Percentiles rank a stretch among this genome's conserved stretches.
Evolutionary conservation across 2,329 filamentous ascomycete species (phyloP).

Genomic region (Biscogniauxia sp.): DNA sequence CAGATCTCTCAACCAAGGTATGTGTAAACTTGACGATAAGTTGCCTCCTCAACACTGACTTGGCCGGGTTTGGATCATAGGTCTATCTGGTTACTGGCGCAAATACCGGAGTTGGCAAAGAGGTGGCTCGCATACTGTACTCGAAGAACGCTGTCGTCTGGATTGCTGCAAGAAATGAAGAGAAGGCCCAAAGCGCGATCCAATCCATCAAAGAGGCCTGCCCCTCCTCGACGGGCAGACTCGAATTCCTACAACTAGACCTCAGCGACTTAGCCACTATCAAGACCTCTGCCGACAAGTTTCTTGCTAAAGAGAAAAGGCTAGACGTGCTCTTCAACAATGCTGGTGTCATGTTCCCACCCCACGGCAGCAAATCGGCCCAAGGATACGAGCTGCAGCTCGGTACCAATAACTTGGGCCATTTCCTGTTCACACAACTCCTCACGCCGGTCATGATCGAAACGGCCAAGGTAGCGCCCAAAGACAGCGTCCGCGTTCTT

Average conservation of each 20-base stretch:
- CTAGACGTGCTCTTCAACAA: conserved; percentile 41
- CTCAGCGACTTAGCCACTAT: conserved; percentile 23
- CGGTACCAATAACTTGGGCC: conserved; percentile 29
- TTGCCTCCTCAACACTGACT: too few species aligned
- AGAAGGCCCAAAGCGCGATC: conserved; percentile 22
- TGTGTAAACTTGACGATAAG: background rate
- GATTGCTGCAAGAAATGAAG: conserved; percentile 19
- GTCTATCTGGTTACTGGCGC: conserved; percentile 27
- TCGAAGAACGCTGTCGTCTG: conserved; percentile 26
- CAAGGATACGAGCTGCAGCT: conserved; percentile 34
- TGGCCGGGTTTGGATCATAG: conserved; percentile 2
- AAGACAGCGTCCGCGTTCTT: conserved; percentile 27
- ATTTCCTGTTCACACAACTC: conserved; percentile 31
- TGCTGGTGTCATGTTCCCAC: conserved; percentile 39
- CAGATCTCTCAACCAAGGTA: conserved; percentile 20
- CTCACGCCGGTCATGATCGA: conserved; percentile 25
- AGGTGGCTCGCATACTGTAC: conserved; percentile 21
- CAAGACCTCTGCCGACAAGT: conserved; percentile 17
- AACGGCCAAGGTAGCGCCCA: conserved; percentile 24
- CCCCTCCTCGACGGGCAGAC: conserved; percentile 20
- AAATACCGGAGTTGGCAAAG: conserved; percentile 26
- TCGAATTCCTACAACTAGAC: conserved; percentile 24
- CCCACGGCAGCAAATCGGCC: conserved; percentile 34
- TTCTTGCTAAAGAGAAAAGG: conserved; percentile 24
- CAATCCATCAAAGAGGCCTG: conserved; percentile 20